Evolutionary conservation across 2,329 filamentous ascomycete species (phyloP).

Genomic region (Emmonsiellopsis sp.): DNA sequence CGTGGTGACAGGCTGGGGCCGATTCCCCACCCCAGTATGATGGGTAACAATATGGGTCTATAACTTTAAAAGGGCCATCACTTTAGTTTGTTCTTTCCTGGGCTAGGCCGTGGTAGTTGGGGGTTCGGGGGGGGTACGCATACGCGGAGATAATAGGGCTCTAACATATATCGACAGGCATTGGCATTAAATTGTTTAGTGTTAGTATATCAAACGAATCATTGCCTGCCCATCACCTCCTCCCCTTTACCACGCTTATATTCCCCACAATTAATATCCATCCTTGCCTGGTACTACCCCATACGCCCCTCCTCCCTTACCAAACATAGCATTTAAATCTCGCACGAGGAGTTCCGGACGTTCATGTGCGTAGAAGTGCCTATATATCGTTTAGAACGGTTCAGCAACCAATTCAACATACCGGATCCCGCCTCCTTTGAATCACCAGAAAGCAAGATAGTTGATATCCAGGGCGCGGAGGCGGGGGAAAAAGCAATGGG

Average conservation of each 20-base stretch:
- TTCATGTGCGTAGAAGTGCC: constrained; percentile 46
- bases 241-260: neutral
- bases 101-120: too few relatives aligned
- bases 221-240: neutral
- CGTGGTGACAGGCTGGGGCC: too few relatives aligned
- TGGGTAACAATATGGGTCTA: too few relatives aligned
- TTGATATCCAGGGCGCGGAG: neutral
- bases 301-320: constrained; percentile 30
- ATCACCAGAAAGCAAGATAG: neutral
- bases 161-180: too few relatives aligned
- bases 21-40: too few relatives aligned
- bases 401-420: neutral
- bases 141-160: too few relatives aligned
- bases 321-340: constrained; percentile 41
- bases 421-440: neutral
- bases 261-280: constrained; percentile 19
- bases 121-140: too few relatives aligned
- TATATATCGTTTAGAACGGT: too few relatives aligned
- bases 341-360: constrained; percentile 35
- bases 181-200: neutral
- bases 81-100: too few relatives aligned
- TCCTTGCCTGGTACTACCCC: constrained; percentile 23
- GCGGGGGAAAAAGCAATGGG: neutral
- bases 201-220: neutral
- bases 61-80: too few relatives aligned